Percentiles rank a stretch among this genome's conserved stretches.
Conservation (phyloP, 805 yeast genomes). For the Zygoascus biomembranicola region DNA sequence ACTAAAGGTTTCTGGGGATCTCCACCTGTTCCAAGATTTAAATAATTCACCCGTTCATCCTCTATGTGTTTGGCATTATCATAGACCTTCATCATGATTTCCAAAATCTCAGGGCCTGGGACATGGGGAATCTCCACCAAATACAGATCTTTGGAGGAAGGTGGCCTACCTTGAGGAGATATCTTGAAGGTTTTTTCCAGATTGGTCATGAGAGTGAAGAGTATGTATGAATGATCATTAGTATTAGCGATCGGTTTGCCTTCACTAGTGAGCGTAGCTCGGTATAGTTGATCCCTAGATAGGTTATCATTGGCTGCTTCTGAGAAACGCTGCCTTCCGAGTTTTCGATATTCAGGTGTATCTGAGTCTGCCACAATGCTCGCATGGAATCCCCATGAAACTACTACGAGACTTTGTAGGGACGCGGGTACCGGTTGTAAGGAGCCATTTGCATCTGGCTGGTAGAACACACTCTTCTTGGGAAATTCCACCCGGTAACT, state of each 20-base stretch:
- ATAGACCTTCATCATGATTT: slow-evolving; percentile 51
- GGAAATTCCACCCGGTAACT: slow-evolving; percentile 41
- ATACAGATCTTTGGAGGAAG: slow-evolving; percentile 34
- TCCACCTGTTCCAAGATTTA: slow-evolving; percentile 18
- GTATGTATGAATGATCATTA: slow-evolving; percentile 50
- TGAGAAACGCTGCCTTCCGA: slow-evolving; percentile 60
- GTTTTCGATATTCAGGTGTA: slow-evolving; percentile 51
- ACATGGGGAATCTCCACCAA: slow-evolving; percentile 38
- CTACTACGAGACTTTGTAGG: slow-evolving; percentile 44
- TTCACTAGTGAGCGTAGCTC: not conserved
- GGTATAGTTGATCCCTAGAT: slow-evolving; percentile 41
- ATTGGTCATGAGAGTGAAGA: slow-evolving; percentile 45
- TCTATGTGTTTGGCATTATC: slow-evolving; percentile 45
- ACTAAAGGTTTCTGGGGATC: slow-evolving; percentile 4
- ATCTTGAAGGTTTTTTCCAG: slow-evolving; percentile 57
- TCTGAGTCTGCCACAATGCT: slow-evolving; percentile 76
- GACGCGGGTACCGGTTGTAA: slow-evolving; percentile 26
- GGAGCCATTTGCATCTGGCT: not conserved
- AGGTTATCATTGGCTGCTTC: slow-evolving; percentile 57
- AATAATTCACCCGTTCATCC: slow-evolving; percentile 42
- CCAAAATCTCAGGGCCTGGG: slow-evolving; percentile 35
- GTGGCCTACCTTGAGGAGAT: slow-evolving; percentile 49
- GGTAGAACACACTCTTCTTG: not conserved
- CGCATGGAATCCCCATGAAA: slow-evolving; percentile 84
- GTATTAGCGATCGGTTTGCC: slow-evolving; percentile 1